These are phyloP conservation scores for Persicaria tinctoria DNA, from an alignment of 148 eudicot species.

Conservation along the genomic window DNA sequence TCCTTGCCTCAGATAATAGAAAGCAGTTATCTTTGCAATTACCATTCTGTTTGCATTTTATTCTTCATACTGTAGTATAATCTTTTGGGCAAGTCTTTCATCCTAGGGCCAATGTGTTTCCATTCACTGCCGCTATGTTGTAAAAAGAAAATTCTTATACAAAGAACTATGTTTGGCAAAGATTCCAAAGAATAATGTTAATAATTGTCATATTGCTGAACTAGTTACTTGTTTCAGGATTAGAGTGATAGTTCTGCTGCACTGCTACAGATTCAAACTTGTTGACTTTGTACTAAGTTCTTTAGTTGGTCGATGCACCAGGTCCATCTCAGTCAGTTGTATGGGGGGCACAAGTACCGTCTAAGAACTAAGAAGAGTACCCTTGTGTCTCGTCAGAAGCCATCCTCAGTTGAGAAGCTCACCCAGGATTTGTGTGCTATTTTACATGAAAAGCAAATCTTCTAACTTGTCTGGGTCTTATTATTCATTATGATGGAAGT, in stretches of 20 bases:
- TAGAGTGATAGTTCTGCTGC: no score
- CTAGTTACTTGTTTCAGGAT: no score
- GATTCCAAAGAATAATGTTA: no score
- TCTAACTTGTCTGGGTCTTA: slow-evolving; percentile 65
- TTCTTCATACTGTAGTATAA: not conserved
- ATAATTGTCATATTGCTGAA: no score
- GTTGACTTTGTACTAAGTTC: not conserved
- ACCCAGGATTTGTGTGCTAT: slow-evolving; percentile 81
- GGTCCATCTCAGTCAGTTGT: slow-evolving; percentile 74
- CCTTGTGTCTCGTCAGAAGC: slow-evolving; percentile 61
- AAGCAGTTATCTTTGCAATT: not conserved
- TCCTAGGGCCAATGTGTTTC: not conserved
- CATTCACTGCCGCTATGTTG: not conserved
- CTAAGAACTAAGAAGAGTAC: slow-evolving; percentile 61
- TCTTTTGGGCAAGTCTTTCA: not conserved
- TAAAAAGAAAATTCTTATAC: not conserved
- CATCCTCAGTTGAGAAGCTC: slow-evolving; percentile 84
- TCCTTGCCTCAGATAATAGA: not conserved
- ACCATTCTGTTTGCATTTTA: not conserved
- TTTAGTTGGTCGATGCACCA: slow-evolving; percentile 24
- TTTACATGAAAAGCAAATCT: slow-evolving; percentile 67
- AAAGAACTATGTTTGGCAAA: no score
- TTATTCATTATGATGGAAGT: no score
- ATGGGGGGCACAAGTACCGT: slow-evolving; percentile 84
- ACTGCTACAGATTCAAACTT: not conserved